These are phyloP conservation scores for Camellia oleifera DNA, from an alignment of 179 eudicot species.

Conservation along the genomic window DNA sequence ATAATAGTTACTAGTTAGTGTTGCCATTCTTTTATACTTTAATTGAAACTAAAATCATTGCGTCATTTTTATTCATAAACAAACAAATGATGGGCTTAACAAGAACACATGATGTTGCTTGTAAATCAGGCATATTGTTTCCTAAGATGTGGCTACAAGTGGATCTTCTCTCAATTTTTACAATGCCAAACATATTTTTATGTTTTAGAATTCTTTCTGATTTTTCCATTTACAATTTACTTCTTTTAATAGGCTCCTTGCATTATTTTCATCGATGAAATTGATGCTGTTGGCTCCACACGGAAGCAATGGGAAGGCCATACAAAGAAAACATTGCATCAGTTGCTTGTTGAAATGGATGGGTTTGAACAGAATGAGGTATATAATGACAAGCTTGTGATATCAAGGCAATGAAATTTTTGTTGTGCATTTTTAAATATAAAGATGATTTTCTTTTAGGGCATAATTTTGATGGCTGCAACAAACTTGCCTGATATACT, in stretches of 20 bases:
- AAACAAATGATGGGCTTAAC: not conserved
- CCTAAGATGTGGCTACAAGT: not conserved
- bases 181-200: not conserved
- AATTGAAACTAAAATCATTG: not conserved
- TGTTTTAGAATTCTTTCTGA: too few relatives aligned
- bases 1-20: not conserved
- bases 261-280: slow-evolving; percentile 95
- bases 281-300: slow-evolving; percentile 96
- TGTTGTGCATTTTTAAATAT: not conserved
- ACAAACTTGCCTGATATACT: slow-evolving; percentile 98
- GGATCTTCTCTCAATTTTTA: not conserved
- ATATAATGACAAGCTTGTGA: slow-evolving; percentile 2
- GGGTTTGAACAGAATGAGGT: slow-evolving; percentile 99
- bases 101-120: not conserved
- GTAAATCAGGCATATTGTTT: not conserved
- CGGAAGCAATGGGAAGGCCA: slow-evolving; percentile 99
- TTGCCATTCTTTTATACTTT: not conserved
- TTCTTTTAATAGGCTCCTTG: slow-evolving; percentile 76
- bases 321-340: slow-evolving; percentile 94
- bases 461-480: slow-evolving; percentile 97
- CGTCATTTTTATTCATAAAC: not conserved
- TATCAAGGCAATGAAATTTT: not conserved
- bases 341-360: slow-evolving; percentile 98
- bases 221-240: slow-evolving; percentile 5
- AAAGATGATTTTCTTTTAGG: slow-evolving; percentile 39